phyloP scores from a whole-genome alignment of 257 asterid genomes.

The Lavandula angustifolia region DNA sequence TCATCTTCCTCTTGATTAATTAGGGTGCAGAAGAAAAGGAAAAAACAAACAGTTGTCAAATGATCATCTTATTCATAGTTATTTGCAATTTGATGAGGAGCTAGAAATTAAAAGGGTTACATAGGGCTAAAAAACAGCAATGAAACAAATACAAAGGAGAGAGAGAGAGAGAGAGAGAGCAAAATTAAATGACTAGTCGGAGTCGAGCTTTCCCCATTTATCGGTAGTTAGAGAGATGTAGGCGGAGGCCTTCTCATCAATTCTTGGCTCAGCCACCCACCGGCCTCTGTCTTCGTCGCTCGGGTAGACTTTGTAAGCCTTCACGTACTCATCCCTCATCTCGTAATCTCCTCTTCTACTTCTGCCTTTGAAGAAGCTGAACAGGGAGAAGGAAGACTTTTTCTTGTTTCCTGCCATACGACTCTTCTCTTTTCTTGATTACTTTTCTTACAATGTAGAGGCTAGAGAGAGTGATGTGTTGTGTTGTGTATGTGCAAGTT shows the following conservation, averaged over 20 bases:
- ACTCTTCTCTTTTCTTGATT: neutral
- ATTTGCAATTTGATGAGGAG: slow-evolving; percentile 26
- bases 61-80: slow-evolving; percentile 10
- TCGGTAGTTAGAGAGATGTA: slow-evolving; percentile 46
- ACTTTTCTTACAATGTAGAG: neutral
- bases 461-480: neutral
- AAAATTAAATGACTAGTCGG: slow-evolving; percentile 10
- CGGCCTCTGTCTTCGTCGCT: slow-evolving; percentile 61
- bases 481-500: slow-evolving; percentile 16
- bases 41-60: neutral
- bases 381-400: slow-evolving; percentile 52
- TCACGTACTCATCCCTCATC: slow-evolving; percentile 33
- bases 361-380: slow-evolving; percentile 41
- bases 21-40: no score
- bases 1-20: no score
- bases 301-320: slow-evolving; percentile 52
- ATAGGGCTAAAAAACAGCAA: neutral
- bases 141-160: slow-evolving; percentile 18
- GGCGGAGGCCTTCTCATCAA: slow-evolving; percentile 54
- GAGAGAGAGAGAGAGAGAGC: neutral
- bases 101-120: neutral
- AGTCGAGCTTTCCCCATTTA: slow-evolving; percentile 39
- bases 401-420: slow-evolving; percentile 61
- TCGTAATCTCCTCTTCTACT: slow-evolving; percentile 28
- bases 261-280: slow-evolving; percentile 67